These are phyloP conservation scores for Sporothrix pallida DNA, from an alignment of 2,329 filamentous ascomycete genomes.

Conservation along the genomic window DNA sequence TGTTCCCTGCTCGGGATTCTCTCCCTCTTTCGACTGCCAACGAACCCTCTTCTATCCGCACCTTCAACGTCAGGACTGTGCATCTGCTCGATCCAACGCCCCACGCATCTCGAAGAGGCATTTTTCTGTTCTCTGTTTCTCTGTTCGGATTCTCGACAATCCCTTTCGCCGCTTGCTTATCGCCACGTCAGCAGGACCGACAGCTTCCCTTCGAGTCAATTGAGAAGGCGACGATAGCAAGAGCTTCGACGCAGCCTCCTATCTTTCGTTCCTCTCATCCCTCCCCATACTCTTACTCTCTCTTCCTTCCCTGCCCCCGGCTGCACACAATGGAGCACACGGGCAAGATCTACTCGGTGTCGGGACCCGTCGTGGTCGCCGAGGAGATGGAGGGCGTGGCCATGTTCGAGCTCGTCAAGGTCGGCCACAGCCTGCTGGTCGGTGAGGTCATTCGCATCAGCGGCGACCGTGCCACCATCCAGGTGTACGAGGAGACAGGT, in stretches of 20 bases:
- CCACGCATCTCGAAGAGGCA: background rate
- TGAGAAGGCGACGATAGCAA: background rate
- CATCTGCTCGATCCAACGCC: conserved; percentile 19
- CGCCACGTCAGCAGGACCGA: background rate
- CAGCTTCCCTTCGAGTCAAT: background rate
- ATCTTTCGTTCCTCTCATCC: background rate
- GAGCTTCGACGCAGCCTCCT: background rate
- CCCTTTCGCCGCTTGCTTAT: background rate
- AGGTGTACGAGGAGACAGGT: conserved; percentile 99
- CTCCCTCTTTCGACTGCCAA: background rate
- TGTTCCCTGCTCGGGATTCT: conserved; percentile 2
- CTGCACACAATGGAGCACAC: conserved; percentile 35
- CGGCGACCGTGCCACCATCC: conserved; percentile 92
- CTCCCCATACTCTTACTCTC: no score
- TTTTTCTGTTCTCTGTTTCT: background rate
- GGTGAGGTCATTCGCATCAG: conserved; percentile 99
- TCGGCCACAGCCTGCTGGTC: conserved; percentile 88
- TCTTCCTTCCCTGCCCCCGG: background rate
- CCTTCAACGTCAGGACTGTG: background rate
- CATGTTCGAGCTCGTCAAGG: conserved; percentile 98
- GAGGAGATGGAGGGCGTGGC: conserved; percentile 99
- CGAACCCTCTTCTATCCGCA: background rate
- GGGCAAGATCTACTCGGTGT: conserved; percentile 42
- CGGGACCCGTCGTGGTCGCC: conserved; percentile 83
- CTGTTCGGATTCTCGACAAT: background rate